Evolutionary conservation across 2,329 filamentous ascomycete species (phyloP), one percentile per base, ranked within the genome.

Genomic region (Dactylellina haptotyla): DNA sequence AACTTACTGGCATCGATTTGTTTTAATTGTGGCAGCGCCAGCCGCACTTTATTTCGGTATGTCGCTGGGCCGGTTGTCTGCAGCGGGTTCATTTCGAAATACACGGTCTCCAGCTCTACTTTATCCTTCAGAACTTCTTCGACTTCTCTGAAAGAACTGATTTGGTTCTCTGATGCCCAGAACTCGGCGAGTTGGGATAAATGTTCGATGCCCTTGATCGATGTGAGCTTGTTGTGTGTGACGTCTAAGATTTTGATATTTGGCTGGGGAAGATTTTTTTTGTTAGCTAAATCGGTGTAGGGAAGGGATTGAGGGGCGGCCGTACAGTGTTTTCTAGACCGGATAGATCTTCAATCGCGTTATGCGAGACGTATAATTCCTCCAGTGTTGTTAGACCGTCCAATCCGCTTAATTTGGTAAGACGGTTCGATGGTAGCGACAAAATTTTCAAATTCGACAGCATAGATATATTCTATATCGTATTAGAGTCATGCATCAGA

Each of bases 1-100:
- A 25, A 91, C 93, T 88, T 85, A 97, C 94, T 96, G 70, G 95
- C 95, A 87, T 99, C 95, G 80, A 99, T 97, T 84, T 99, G 93
- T 80, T 87, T 87, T 58, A 99, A 84, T 81, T 95, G 90, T 66
- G 95, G 95, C 81, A 99, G 81, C 32, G 93, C 90, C 80, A 99
- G 82, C 70, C 90, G 86, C 45, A 99, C 88, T 83, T 99, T 99
- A 82, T 97, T 98, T 79, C 95, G 85, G 82, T 99, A 99, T 74
- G 97, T 82, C 0, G 91, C 91, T n/a, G 91, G 90, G 3, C 87
- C 87, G 62, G 85, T 86, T 73, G 88, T 84, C 82, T 99, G 95
- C 77, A 99, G 81, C 25, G 93, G 94, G 78, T 96, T 97, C 0
- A 93, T 93, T 80, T 99, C 95, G 76, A 99, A 96, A 80, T 99